Percentiles rank a stretch among this genome's conserved stretches.
These are phyloP conservation scores for Penicillium herquei DNA, from an alignment of 495 filamentous ascomycete genomes.

Conservation along the genomic window DNA sequence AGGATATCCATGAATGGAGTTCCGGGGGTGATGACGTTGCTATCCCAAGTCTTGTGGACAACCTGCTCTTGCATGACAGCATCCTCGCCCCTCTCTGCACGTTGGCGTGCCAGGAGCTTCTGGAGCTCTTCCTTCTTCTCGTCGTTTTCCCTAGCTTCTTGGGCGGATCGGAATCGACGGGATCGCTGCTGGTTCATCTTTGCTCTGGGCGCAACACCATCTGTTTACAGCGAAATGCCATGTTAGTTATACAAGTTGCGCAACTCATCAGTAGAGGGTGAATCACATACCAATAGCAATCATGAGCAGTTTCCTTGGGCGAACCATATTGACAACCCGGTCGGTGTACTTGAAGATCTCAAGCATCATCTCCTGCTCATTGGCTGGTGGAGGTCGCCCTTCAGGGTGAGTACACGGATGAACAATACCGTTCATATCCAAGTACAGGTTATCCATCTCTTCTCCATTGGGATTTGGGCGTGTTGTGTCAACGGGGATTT, in stretches of 20 bases:
- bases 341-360: slow-evolving; percentile 98
- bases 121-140: slow-evolving; percentile 84
- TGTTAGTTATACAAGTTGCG: slow-evolving; percentile 2
- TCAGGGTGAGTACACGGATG: slow-evolving; percentile 99
- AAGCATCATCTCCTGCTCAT: slow-evolving; percentile 99
- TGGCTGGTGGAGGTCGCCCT: slow-evolving; percentile 83
- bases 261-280: neutral
- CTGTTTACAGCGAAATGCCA: slow-evolving; percentile 37
- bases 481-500: slow-evolving; percentile 81
- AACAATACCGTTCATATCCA: slow-evolving; percentile 99
- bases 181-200: slow-evolving; percentile 99
- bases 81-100: slow-evolving; percentile 54
- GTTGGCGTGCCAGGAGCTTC: slow-evolving; percentile 71
- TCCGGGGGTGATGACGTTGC: slow-evolving; percentile 95
- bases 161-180: slow-evolving; percentile 85
- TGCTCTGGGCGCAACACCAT: slow-evolving; percentile 89
- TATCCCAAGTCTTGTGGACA: slow-evolving; percentile 90
- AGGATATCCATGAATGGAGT: slow-evolving; percentile 99
- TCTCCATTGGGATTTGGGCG: slow-evolving; percentile 93
- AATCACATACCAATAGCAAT: slow-evolving; percentile 85
- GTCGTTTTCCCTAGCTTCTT: slow-evolving; percentile 92
- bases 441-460: slow-evolving; percentile 95
- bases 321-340: slow-evolving; percentile 96
- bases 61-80: slow-evolving; percentile 61
- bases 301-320: slow-evolving; percentile 91